Evolutionary conservation across 75 land plant genomes (phyloP), one percentile per base, ranked within the genome.

Genomic region (Sequoiadendron giganteum): DNA sequence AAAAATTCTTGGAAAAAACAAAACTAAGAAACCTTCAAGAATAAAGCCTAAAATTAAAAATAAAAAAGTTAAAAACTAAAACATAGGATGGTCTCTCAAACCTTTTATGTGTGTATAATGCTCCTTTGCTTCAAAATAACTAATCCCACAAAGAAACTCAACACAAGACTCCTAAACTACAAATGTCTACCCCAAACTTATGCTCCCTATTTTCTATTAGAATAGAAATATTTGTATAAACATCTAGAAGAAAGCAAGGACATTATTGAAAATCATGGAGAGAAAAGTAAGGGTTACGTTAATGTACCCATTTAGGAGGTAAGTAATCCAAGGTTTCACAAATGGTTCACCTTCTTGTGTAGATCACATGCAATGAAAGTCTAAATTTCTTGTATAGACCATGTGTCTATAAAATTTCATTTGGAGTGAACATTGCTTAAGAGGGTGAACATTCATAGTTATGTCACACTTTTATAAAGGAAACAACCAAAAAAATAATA

Each of bases 221-320:
- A 36, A 83, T 75, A 54, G 30, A 30, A 5, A 54, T 48, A 88
- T 85, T 34, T 38, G 45, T 49, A 34, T 1, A 3, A 28, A 5
- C 11, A 1, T 52, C 30, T 25, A 49, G 11, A 84, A 39, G 16
- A 47, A 47, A 47, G 14, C 10, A 54, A 38, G 38, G 58, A 15
- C 2, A 30, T 30, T 48, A 30, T 54, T 8, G 21, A 86, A 54
- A 76, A 30, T n/a, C 0, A 34, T 45, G 43, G 6, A 32, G 38
- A 18, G 18, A 45, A 47, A 32, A 70, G 39, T 30, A 55, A 34
- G 10, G 39, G 30, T 89, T 47, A 18, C n/a, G 15, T 1, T 42
- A 45, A 52, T 90, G 48, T 95, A 97, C 99, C 99, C 99, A 97
- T 97, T 97, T 97, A 65, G 99, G 99, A 16, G 99, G 99, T 10